Conservation (phyloP, 2,329 filamentous ascomycete species). For the Fusarium sp. region DNA sequence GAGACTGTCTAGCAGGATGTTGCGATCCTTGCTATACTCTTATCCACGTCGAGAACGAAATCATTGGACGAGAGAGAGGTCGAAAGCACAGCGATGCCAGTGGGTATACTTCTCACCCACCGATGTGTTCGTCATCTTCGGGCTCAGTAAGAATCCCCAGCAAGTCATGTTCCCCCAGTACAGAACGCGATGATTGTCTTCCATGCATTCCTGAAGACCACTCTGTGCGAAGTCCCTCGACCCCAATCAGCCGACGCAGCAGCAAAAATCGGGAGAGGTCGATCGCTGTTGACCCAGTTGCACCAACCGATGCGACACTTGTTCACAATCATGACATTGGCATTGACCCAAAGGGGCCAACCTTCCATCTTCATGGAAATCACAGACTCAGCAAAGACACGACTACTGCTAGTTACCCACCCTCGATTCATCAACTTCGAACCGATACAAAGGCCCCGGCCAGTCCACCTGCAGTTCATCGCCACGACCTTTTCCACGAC, state of each 20-base stretch:
- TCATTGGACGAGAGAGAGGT: constrained; percentile 45
- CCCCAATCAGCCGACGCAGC: constrained; percentile 7
- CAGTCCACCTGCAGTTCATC: constrained; percentile 23
- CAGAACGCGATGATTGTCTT: constrained; percentile 11
- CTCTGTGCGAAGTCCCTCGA: constrained; percentile 15
- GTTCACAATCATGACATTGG: constrained; percentile 20
- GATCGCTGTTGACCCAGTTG: constrained; percentile 20
- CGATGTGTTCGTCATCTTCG: constrained; percentile 36
- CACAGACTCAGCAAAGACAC: constrained; percentile 22
- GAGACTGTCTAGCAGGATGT: constrained; percentile 45
- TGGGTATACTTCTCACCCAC: constrained; percentile 37
- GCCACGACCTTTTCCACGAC: constrained; percentile 29
- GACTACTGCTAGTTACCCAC: constrained; percentile 14
- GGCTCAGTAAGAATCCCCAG: neutral
- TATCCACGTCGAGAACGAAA: constrained; percentile 49
- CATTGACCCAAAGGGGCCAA: constrained; percentile 15
- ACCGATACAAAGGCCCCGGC: constrained; percentile 25
- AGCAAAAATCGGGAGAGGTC: constrained; percentile 26
- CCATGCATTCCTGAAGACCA: constrained; percentile 34
- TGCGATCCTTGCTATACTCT: constrained; percentile 47
- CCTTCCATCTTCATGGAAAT: neutral
- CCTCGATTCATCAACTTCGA: constrained; percentile 27
- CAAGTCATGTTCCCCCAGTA: neutral
- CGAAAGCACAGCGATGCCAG: constrained; percentile 4
- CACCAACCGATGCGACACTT: constrained; percentile 19